Conservation (phyloP, 495 filamentous ascomycete genomes). For the Aspergillus mulundensis region DNA sequence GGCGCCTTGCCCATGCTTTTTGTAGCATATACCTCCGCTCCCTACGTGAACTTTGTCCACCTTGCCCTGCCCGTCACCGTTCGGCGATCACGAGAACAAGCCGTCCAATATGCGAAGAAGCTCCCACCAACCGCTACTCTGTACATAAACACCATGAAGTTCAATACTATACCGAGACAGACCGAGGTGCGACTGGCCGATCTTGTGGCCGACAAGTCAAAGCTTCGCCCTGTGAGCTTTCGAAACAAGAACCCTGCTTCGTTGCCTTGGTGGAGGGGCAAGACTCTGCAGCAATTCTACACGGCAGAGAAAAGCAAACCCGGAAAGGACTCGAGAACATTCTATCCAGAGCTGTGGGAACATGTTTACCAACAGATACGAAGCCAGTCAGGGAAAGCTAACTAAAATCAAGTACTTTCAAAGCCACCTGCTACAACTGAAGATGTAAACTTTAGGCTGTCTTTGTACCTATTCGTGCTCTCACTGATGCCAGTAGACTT, state of each 20-base stretch:
- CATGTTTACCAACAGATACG: constrained; percentile 38
- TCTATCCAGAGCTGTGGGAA: constrained; percentile 43
- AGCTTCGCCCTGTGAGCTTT: constrained; percentile 39
- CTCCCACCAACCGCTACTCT: constrained; percentile 61
- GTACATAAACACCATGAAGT: constrained; percentile 67
- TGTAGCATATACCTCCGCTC: constrained; percentile 58
- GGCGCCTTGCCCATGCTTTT: constrained; percentile 64
- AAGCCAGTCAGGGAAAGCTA: constrained; percentile 12
- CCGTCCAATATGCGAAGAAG: constrained; percentile 59
- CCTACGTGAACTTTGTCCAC: constrained; percentile 71
- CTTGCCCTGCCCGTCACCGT: constrained; percentile 65
- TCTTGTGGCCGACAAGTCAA: constrained; percentile 28
- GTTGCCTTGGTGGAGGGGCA: constrained; percentile 32
- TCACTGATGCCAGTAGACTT: not conserved
- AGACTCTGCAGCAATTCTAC: constrained; percentile 32
- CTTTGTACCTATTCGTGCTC: not conserved
- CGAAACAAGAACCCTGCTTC: constrained; percentile 30
- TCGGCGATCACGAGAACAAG: constrained; percentile 60
- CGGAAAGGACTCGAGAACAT: constrained; percentile 32
- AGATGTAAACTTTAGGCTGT: not conserved
- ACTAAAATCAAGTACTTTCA: not conserved
- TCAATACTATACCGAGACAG: constrained; percentile 42
- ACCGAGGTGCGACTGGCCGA: constrained; percentile 39
- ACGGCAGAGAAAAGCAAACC: constrained; percentile 30
- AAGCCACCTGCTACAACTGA: not conserved